Percentiles rank a stretch among this genome's conserved stretches.
phyloP scores from a whole-genome alignment of 2,329 filamentous ascomycete genomes.

The Alternaria sp. region DNA sequence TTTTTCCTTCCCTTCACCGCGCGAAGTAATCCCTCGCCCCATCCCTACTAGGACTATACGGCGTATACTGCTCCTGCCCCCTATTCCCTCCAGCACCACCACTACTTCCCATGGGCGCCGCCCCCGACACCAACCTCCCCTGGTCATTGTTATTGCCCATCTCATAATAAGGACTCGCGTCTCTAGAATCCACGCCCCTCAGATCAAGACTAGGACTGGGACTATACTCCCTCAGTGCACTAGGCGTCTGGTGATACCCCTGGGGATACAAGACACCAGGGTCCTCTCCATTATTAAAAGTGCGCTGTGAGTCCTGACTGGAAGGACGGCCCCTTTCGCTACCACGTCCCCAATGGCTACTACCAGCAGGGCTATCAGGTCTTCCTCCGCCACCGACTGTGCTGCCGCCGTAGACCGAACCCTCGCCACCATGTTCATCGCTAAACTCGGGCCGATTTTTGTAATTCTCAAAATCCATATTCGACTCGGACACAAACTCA shows the following conservation, averaged over 20 bases:
- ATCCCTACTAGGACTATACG: constrained; percentile 40
- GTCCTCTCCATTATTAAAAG: constrained; percentile 35
- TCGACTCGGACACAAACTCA: constrained; percentile 85
- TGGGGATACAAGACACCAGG: constrained; percentile 55
- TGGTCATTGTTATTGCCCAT: constrained; percentile 23
- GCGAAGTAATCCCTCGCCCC: constrained; percentile 35
- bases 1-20: not conserved
- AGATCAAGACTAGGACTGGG: constrained; percentile 46
- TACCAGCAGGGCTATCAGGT: constrained; percentile 67
- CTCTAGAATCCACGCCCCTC: constrained; percentile 32
- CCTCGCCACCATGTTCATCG: constrained; percentile 81
- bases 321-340: constrained; percentile 34
- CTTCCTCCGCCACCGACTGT: constrained; percentile 59
- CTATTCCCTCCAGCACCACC: not conserved
- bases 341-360: constrained; percentile 34
- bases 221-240: constrained; percentile 53
- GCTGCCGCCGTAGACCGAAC: constrained; percentile 65
- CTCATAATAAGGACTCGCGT: constrained; percentile 29
- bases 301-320: constrained; percentile 41
- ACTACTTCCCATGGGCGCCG: constrained; percentile 46
- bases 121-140: constrained; percentile 34
- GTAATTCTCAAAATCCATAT: constrained; percentile 90
- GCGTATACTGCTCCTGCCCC: constrained; percentile 28
- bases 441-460: constrained; percentile 90
- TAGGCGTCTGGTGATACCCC: constrained; percentile 59